Conservation (phyloP, 345 rosid genomes). For the Euphorbia pulcherrima region DNA sequence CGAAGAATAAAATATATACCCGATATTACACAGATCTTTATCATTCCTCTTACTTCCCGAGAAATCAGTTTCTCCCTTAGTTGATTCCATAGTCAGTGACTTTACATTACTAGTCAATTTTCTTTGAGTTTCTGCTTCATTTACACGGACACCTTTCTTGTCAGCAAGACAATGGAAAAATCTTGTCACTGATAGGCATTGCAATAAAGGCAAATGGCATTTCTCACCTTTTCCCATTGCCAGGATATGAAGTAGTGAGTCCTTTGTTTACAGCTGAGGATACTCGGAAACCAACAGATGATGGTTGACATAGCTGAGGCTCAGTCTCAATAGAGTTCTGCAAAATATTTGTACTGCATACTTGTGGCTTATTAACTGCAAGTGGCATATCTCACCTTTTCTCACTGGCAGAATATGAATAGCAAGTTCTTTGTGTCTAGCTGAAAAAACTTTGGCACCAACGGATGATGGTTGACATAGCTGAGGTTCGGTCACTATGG, state of each 20-base stretch:
- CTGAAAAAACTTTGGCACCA: conserved; percentile 28
- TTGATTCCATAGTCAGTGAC: conserved; percentile 14
- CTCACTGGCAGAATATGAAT: conserved; percentile 16
- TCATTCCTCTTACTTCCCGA: conserved; percentile 26
- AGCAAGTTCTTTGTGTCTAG: conserved; percentile 26
- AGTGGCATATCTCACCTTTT: conserved; percentile 22
- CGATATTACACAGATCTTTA: conserved; percentile 23
- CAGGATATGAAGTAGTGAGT: conserved; percentile 16
- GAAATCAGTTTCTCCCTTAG: conserved; percentile 25
- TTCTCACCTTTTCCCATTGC: conserved; percentile 25
- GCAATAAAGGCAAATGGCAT: conserved; percentile 9
- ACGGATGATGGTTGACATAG: conserved; percentile 26
- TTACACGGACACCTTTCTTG: conserved; percentile 30
- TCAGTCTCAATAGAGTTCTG: conserved; percentile 30
- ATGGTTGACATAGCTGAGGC: conserved; percentile 27
- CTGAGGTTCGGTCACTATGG: conserved; percentile 30
- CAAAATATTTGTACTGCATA: conserved; percentile 30
- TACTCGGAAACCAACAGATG: conserved; percentile 25
- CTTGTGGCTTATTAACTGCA: conserved; percentile 30
- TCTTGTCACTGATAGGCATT: background rate
- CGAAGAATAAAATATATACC: no score
- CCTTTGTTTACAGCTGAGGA: conserved; percentile 29
- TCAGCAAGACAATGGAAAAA: conserved; percentile 10
- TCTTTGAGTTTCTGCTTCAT: conserved; percentile 28
- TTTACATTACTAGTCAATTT: conserved; percentile 23